These are phyloP conservation scores for Candida corydali DNA, from an alignment of 805 yeast genomes.

Conservation along the genomic window DNA sequence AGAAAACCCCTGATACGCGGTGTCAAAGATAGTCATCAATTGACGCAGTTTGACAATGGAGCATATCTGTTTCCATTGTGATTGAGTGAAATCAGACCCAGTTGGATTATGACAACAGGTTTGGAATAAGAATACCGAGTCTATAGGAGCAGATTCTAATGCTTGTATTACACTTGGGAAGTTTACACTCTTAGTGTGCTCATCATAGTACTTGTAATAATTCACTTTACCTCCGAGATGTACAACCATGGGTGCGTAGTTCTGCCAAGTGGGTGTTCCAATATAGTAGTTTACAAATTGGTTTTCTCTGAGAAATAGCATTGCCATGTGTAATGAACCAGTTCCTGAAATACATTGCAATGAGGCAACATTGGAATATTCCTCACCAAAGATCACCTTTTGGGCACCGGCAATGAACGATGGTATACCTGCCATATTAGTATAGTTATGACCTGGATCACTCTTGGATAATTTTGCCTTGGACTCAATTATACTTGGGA, in stretches of 20 bases:
- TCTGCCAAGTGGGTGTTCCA: constrained; percentile 39
- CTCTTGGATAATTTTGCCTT: constrained; percentile 26
- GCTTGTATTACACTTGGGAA: constrained; percentile 22
- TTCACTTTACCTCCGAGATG: constrained; percentile 23
- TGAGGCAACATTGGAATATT: constrained; percentile 23
- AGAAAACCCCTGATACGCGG: constrained; percentile 41
- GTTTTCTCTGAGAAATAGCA: constrained; percentile 20
- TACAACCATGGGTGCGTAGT: constrained; percentile 33
- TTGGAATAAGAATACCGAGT: constrained; percentile 34
- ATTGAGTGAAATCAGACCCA: constrained; percentile 34
- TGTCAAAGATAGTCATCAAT: constrained; percentile 32
- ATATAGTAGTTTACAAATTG: constrained; percentile 26
- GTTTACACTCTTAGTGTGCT: constrained; percentile 24
- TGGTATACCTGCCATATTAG: constrained; percentile 38
- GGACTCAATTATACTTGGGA: constrained; percentile 36
- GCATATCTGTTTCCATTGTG: constrained; percentile 34
- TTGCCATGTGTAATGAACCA: constrained; percentile 38
- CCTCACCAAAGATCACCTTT: constrained; percentile 31
- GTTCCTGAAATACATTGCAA: constrained; percentile 41
- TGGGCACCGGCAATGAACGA: constrained; percentile 32
- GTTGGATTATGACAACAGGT: constrained; percentile 46
- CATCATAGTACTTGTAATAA: constrained; percentile 29
- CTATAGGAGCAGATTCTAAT: constrained; percentile 27
- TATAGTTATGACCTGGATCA: constrained; percentile 45
- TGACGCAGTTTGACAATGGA: constrained; percentile 20